Base-by-base conservation (phyloP, 2,329 filamentous ascomycete genomes). In the Scytalidium sp. region DNA sequence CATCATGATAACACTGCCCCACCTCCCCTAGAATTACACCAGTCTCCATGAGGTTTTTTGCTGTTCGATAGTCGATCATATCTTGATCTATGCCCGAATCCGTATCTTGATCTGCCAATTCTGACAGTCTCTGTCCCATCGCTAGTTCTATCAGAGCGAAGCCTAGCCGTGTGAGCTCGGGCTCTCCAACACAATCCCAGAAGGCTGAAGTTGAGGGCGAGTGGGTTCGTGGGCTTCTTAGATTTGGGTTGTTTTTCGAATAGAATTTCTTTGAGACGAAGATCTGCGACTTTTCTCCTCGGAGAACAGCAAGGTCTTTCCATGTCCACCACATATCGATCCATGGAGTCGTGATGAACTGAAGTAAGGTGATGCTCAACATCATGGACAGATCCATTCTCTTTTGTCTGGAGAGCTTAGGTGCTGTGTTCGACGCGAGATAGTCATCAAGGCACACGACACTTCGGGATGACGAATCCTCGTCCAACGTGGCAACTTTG, bases 221-320 rank as follows among this genome's bases (percentile, higher is more conserved):
- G 20, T 52, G 32, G 13, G 13, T 15, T 7, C 11, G 5, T 4
- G 19, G 19, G n/a, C 4, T 43, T 43, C 41, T 21, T 36, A 36
- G 29, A 5, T n/a, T 36, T 8, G 15, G 11, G 19, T 43, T 43
- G 43, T 21, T 17, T 23, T 22, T 44, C 13, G 50, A 52, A 21
- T 47, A 52, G 23, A 53, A 53, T n/a, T 40, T 47, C 15, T 53
- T 40, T 5, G 50, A 47, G 29, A 53, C 41, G 19, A 53, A 53
- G 7, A 53, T 46, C 25, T 52, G 46, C 2, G 46, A 43, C n/a
- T 40, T 46, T 23, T 52, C 45, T 23, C 43, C 45, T 27, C 41
- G 46, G 11, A 49, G 10, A 19, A 52, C 40, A 23, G 5, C 41
- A 40, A 52, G 49, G 23, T 52, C 50, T 29, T 49, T 43, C 43